Base-by-base conservation (phyloP, 129 eudicot genomes). In the Lactuca saligna region DNA sequence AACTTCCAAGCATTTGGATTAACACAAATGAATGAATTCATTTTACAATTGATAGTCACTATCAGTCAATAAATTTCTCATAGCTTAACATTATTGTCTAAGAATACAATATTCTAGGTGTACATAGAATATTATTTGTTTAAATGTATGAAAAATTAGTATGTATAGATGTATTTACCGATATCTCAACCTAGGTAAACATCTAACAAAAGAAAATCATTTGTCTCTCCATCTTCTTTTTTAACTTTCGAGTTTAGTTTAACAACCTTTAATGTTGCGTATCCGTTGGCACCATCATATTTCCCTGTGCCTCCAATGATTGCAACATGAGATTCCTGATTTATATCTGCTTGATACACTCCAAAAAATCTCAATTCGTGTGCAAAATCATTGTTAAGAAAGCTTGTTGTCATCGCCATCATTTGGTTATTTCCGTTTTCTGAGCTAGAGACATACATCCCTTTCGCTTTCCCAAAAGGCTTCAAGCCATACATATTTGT, bases 241-340 rank as follows among this genome's bases (percentile, higher is more conserved):
- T 46, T 57, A 64, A 3, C 35, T 31, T 75, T 61, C 11, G 75
- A 53, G 51, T 57, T 72, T 51, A 62, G 62, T 68, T 75, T 84
- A 54, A 75, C 79, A 14, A 49, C 72, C 67, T 71, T 75, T 7
- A 84, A 33, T 1, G 66, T 75, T 3, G 95, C 95, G 38, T 82
- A 84, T 54, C 90, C 95, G 29, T 87, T 87, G 2, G 90, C 95
- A 46, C 83, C 78, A 35, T 64, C 67, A 15, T 84, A 87, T 65
- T 74, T 82, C 69, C 95, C 95, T 0, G 84, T 77, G 37, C 95
- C 90, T 15, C 95, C 95, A 54, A 87, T 87, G 14, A 87, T 73
- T 1, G 90, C 85, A 3, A 84, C 62, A 69, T 79, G 84, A 44
- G 95, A 82, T 70, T 84, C 86, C 0, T 63, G 34, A 16, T 14